Evolutionary conservation across 306 rosid genomes (phyloP).

Genomic region (Hippophae tibetana): DNA sequence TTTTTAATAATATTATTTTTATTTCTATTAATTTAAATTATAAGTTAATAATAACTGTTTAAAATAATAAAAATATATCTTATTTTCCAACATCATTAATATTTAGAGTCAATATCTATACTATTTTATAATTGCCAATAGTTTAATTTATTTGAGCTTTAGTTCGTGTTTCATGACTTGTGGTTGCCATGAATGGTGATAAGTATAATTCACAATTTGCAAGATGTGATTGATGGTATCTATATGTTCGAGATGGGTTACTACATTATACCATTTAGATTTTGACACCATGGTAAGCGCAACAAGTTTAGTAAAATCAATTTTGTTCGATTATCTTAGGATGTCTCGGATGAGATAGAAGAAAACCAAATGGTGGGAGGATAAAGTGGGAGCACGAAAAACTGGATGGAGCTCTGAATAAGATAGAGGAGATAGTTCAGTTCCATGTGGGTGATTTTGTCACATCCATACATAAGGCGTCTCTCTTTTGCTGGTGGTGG

Average conservation of each 20-base stretch:
- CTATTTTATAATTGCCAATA: no score
- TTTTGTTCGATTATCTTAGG: slow-evolving; percentile 81
- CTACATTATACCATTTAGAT: slow-evolving; percentile 86
- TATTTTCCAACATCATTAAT: no score
- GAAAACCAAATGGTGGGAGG: slow-evolving; percentile 99
- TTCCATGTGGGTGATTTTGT: slow-evolving; percentile 80
- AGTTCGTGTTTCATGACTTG: no score
- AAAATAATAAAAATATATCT: no score
- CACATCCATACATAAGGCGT: slow-evolving; percentile 83
- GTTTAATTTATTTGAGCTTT: no score
- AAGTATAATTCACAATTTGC: slow-evolving; percentile 30
- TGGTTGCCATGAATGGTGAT: no score
- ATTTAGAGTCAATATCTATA: no score
- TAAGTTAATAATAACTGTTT: no score
- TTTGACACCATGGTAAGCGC: slow-evolving; percentile 98
- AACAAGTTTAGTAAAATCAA: slow-evolving; percentile 86
- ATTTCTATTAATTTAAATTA: no score
- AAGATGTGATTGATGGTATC: slow-evolving; percentile 87
- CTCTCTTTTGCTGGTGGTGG: slow-evolving; percentile 91
- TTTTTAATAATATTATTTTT: no score
- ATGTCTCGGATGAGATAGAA: slow-evolving; percentile 92
- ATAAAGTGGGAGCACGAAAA: slow-evolving; percentile 97
- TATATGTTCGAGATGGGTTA: slow-evolving; percentile 91
- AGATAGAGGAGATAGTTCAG: slow-evolving; percentile 90
- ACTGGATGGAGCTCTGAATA: slow-evolving; percentile 93